Percentiles rank a stretch among this genome's conserved stretches.
phyloP scores from a whole-genome alignment of 106 monocot species.

The Amphibolis antarctica region DNA sequence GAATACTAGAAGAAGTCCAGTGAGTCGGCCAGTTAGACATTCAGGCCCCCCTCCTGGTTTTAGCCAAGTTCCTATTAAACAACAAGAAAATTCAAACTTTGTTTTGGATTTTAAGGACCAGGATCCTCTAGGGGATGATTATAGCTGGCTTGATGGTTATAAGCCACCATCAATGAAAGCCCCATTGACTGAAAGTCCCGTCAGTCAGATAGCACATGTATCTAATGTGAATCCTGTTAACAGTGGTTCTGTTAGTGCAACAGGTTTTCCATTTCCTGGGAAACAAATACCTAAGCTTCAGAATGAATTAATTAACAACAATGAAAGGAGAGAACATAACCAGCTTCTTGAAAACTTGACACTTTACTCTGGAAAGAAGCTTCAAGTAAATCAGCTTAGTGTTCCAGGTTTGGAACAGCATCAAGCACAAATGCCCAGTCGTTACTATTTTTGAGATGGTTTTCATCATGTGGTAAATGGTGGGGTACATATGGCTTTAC shows the following conservation, averaged over 20 bases:
- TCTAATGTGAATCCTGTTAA: conserved; percentile 3
- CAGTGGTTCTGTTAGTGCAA: conserved; percentile 17
- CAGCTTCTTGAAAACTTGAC: conserved; percentile 51
- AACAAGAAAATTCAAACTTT: conserved; percentile 10
- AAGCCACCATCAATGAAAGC: conserved; percentile 25
- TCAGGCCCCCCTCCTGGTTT: conserved; percentile 97
- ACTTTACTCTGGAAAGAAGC: conserved; percentile 22
- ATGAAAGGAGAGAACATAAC: conserved; percentile 43
- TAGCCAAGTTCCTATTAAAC: conserved; percentile 28
- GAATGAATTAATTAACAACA: conserved; percentile 19
- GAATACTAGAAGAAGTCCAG: conserved; percentile 49
- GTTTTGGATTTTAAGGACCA: conserved; percentile 12
- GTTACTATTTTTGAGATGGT: conserved; percentile 52
- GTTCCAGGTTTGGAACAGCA: conserved; percentile 28
- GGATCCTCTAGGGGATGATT: conserved; percentile 48
- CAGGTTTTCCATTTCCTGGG: conserved; percentile 62
- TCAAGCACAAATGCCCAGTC: conserved; percentile 48
- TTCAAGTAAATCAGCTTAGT: conserved; percentile 21
- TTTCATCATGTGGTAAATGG: not conserved
- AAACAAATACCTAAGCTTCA: conserved; percentile 38
- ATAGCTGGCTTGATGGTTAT: conserved; percentile 84
- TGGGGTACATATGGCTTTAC: not conserved
- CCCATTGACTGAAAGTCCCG: conserved; percentile 10
- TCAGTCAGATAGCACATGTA: conserved; percentile 11
- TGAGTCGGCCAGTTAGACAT: conserved; percentile 64